These are phyloP conservation scores for Incumbomyces lentus DNA, from an alignment of 2,329 filamentous ascomycete species.

Conservation along the genomic window DNA sequence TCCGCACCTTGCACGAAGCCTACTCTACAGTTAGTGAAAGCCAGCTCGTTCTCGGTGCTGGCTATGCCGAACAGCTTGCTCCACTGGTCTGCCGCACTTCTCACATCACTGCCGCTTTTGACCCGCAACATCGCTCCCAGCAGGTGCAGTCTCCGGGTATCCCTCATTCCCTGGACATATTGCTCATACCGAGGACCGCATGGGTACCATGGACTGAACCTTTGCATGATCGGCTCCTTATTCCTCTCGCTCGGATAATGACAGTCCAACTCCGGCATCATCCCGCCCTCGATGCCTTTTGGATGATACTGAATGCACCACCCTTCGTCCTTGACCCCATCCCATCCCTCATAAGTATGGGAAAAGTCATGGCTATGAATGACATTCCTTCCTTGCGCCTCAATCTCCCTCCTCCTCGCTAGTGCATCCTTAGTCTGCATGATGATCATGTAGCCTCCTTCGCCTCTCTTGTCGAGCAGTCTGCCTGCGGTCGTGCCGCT, in stretches of 20 bases:
- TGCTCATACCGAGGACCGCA: conserved; percentile 28
- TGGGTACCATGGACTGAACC: conserved; percentile 37
- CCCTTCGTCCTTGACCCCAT: conserved; percentile 20
- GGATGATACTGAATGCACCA: conserved; percentile 37
- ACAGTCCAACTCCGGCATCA: conserved; percentile 37
- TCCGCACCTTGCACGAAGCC: conserved; percentile 28
- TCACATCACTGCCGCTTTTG: conserved; percentile 26
- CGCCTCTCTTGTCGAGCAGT: conserved; percentile 32
- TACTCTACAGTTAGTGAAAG: conserved; percentile 26
- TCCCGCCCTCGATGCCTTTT: conserved; percentile 30
- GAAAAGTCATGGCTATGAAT: conserved; percentile 27
- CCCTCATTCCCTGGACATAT: conserved; percentile 31
- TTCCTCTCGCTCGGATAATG: conserved; percentile 26
- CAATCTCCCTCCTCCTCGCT: conserved; percentile 29
- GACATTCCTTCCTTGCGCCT: conserved; percentile 26
- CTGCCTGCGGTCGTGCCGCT: conserved; percentile 32
- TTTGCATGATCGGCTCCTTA: conserved; percentile 28
- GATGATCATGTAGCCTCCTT: conserved; percentile 41
- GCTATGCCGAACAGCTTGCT: conserved; percentile 29
- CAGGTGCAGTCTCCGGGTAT: conserved; percentile 27
- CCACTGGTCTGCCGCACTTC: conserved; percentile 32
- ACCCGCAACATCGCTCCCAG: conserved; percentile 28
- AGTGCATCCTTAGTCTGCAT: conserved; percentile 37
- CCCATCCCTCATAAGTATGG: too few species aligned
- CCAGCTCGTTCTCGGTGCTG: conserved; percentile 15